phyloP scores from a whole-genome alignment of 257 asterid species.

The Pogostemon cablin region DNA sequence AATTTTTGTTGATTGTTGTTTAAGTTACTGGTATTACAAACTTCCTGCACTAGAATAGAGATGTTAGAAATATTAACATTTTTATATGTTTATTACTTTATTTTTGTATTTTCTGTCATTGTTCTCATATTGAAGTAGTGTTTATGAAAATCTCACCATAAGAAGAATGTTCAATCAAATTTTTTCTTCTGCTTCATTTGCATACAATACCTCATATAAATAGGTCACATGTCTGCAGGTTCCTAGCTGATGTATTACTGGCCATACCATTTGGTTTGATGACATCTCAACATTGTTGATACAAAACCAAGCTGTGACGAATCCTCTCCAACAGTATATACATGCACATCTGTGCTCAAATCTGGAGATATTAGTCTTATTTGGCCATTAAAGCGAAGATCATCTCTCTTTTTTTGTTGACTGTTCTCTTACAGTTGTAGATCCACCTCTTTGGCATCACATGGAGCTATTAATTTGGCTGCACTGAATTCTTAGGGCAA shows the following conservation, averaged over 20 bases:
- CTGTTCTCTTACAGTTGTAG: conserved; percentile 34
- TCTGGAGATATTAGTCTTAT: conserved; percentile 1
- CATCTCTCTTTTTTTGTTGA: conserved; percentile 29
- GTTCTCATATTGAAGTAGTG: background rate
- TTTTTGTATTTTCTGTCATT: background rate
- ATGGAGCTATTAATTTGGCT: no score
- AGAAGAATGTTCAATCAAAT: conserved; percentile 10
- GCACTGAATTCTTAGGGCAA: conserved; percentile 33
- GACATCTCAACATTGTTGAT: conserved; percentile 25
- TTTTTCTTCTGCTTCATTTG: background rate
- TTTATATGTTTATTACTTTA: background rate
- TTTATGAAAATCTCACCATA: conserved; percentile 3
- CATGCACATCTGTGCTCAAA: background rate
- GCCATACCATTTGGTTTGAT: conserved; percentile 21
- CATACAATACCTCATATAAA: conserved; percentile 22
- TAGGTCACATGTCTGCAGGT: conserved; percentile 39
- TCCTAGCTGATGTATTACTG: conserved; percentile 22
- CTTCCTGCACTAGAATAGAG: background rate
- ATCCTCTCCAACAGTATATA: conserved; percentile 26
- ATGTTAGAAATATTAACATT: background rate
- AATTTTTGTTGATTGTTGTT: no score
- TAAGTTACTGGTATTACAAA: background rate
- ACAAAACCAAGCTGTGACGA: conserved; percentile 29
- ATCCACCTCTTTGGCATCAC: conserved; percentile 32
- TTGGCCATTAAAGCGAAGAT: conserved; percentile 27